phyloP scores from a whole-genome alignment of 2,329 filamentous ascomycete species.

The Anthostomella pinea region DNA sequence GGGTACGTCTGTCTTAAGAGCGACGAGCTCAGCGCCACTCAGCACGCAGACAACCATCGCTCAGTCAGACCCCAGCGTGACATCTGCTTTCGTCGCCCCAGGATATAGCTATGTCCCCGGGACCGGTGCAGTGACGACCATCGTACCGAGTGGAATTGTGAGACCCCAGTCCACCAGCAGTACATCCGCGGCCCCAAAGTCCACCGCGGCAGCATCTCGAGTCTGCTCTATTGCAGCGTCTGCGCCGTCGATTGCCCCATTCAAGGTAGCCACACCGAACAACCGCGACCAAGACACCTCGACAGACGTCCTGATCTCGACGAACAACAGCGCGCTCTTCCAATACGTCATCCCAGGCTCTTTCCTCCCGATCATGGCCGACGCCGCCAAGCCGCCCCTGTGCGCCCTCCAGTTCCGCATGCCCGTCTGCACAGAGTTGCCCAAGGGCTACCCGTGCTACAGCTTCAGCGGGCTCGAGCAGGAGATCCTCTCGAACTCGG shows the following conservation, averaged over 20 bases:
- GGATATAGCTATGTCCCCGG: slow-evolving; percentile 6
- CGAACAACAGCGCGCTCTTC: slow-evolving; percentile 23
- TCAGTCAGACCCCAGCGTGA: slow-evolving; percentile 1
- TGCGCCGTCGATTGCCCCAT: slow-evolving; percentile 28
- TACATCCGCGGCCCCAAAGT: slow-evolving; percentile 2
- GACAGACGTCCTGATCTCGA: slow-evolving; percentile 20
- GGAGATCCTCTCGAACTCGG: slow-evolving; percentile 26
- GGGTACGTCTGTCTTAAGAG: not conserved
- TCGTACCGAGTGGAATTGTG: slow-evolving; percentile 2
- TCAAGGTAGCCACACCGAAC: slow-evolving; percentile 17
- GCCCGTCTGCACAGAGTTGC: slow-evolving; percentile 28
- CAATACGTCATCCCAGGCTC: slow-evolving; percentile 23
- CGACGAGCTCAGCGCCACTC: not conserved
- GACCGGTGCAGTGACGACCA: slow-evolving; percentile 8
- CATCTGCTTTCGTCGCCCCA: slow-evolving; percentile 3
- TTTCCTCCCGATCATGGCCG: slow-evolving; percentile 12
- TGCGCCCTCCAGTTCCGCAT: slow-evolving; percentile 34
- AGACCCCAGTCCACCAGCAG: not conserved
- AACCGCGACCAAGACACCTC: slow-evolving; percentile 15
- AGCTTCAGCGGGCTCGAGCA: slow-evolving; percentile 31
- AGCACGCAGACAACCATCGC: slow-evolving; percentile 3
- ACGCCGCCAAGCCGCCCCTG: slow-evolving; percentile 7
- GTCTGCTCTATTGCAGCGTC: slow-evolving; percentile 22
- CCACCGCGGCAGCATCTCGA: slow-evolving; percentile 8
- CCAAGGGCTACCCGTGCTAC: slow-evolving; percentile 32